Percentiles rank a stretch among this genome's conserved stretches.
Conservation (phyloP, 1,139 yeast genomes). For the Blastobotrys illinoisensis region DNA sequence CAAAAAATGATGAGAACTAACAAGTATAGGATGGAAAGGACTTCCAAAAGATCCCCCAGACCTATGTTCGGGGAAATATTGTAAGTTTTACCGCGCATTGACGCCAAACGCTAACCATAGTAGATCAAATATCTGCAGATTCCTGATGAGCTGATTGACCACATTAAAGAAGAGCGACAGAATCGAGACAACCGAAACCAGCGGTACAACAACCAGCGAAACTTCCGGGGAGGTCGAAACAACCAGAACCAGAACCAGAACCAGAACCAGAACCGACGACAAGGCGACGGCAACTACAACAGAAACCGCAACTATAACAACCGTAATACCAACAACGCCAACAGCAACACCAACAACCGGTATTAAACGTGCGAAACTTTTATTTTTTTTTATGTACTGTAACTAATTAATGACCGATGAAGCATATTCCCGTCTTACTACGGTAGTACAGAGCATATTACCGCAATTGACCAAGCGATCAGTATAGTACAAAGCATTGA, state of each 20-base stretch:
- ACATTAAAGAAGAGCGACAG: slow-evolving; percentile 77
- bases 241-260: slow-evolving; percentile 15
- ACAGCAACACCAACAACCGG: slow-evolving; percentile 27
- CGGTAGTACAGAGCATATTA: background rate
- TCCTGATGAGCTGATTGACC: slow-evolving; percentile 45
- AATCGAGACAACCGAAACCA: slow-evolving; percentile 45
- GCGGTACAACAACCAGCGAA: slow-evolving; percentile 34
- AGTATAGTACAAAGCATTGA: too few relatives aligned
- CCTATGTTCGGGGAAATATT: slow-evolving; percentile 82
- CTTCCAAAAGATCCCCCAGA: slow-evolving; percentile 65
- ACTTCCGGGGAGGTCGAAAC: slow-evolving; percentile 20
- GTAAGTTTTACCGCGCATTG: too few relatives aligned
- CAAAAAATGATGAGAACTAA: background rate
- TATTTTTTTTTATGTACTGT: background rate
- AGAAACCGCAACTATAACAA: slow-evolving; percentile 27
- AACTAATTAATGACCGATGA: background rate
- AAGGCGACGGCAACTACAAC: slow-evolving; percentile 12
- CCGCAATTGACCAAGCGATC: background rate
- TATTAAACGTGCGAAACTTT: slow-evolving; percentile 1
- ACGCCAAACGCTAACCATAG: background rate
- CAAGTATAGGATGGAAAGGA: slow-evolving; percentile 48
- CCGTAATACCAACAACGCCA: slow-evolving; percentile 30
- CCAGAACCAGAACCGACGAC: slow-evolving; percentile 14
- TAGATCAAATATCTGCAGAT: slow-evolving; percentile 57
- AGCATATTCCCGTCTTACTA: too few relatives aligned